Evolutionary conservation across 495 filamentous ascomycete genomes (phyloP).

Genomic region (Annulohypoxylon bovei): DNA sequence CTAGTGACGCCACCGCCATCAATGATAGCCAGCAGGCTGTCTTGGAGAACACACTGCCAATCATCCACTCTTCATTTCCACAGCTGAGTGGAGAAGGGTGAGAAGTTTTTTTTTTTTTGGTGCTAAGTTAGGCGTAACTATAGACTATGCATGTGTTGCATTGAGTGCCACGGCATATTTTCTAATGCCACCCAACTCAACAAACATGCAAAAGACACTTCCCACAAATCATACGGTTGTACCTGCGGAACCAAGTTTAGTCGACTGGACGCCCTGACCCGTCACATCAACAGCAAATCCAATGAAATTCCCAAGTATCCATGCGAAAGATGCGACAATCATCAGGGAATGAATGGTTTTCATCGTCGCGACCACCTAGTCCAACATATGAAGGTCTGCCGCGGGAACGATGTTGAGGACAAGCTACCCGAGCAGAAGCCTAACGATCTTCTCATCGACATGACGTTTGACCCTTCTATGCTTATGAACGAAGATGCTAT

Average conservation of each 20-base stretch:
- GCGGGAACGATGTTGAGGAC: neutral
- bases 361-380: slow-evolving; percentile 11
- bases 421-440: neutral
- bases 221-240: slow-evolving; percentile 12
- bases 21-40: neutral
- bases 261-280: neutral
- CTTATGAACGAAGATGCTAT: neutral
- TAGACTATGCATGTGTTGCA: too few species aligned
- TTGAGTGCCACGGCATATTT: neutral
- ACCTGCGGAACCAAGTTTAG: neutral
- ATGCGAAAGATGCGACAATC: slow-evolving; percentile 4
- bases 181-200: neutral
- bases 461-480: neutral
- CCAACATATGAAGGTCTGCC: slow-evolving; percentile 4
- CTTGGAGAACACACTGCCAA: neutral
- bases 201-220: neutral
- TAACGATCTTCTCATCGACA: neutral
- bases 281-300: slow-evolving; percentile 5
- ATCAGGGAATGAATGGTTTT: slow-evolving; percentile 5
- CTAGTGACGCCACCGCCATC: neutral
- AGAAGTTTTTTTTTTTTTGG: slow-evolving; percentile 7
- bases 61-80: neutral
- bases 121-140: neutral
- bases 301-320: neutral
- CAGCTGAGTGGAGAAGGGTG: neutral